Base-by-base conservation (phyloP, 176 grass and related monocot species). In the Zoysia pacifica region DNA sequence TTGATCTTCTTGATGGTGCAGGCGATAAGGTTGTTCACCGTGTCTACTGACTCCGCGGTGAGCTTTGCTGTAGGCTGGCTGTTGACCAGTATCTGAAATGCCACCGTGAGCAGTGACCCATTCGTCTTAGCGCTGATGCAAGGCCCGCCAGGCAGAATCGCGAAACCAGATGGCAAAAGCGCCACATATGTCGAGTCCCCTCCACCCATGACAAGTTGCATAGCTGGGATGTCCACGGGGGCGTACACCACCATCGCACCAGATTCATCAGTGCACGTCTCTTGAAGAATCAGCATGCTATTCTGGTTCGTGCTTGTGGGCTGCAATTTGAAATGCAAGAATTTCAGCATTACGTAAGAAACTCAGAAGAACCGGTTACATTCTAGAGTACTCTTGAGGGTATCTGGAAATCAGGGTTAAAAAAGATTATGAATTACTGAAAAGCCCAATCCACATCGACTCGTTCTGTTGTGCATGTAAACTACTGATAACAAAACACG, bases 11-110 rank as follows among this genome's bases (percentile, higher is more conserved):
- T 78, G 71, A 98, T 79, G 75, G 95, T 98, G 85, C 92, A 93
- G 0, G 88, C 94, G 48, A 98, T 92, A 2, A 98, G 90, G 72
- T 82, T 89, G 75, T 83, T 89, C 42, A 93, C 92, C 0, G 90
- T 98, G 74, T 93, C 81, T 0, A 98, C 95, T 2, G 92, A 94
- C 72, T 94, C 95, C 35, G 86, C 46, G 1, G 92, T 94, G 79
- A 98, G 87, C 71, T 87, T 93, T 11, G 92, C 88, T 0, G 86
- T 91, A 35, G 97, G 97, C 58, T 99, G 96, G 61, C 80, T 93
- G 85, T 90, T 99, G 66, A 93, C 97, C n/a, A 99, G 87, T 41
- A 99, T 96, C 75, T 96, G 93, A 87, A 99, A 99, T 15, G 97
- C 90, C 19, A 96, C 97, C 0, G 97, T 99, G 11, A 99, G 87